Percentiles rank a stretch among this genome's conserved stretches.
Evolutionary conservation across 73 alveolate genomes (phyloP).

Genomic region (Paramecium sexaurelia): DNA sequence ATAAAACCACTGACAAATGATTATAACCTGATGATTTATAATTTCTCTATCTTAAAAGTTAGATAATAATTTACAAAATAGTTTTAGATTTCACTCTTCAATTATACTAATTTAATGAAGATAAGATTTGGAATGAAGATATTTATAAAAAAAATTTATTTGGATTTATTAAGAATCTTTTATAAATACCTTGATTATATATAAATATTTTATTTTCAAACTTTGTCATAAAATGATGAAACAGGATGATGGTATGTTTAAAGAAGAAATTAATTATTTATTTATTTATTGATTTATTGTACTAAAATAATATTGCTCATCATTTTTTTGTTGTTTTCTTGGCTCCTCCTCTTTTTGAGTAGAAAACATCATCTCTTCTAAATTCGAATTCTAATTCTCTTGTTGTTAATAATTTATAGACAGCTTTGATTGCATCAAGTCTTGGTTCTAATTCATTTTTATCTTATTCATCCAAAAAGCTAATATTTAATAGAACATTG

Average conservation of each 20-base stretch:
- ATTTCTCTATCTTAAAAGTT: too few species aligned
- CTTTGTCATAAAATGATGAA: not conserved
- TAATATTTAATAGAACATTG: not conserved
- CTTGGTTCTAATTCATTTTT: conserved; percentile 7
- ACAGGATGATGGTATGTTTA: not conserved
- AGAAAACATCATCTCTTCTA: conserved; percentile 14
- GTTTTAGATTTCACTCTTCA: too few species aligned
- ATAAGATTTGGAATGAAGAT: too few species aligned
- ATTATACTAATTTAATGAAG: too few species aligned
- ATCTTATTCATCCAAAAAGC: conserved; percentile 51
- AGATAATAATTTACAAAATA: too few species aligned
- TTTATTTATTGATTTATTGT: not conserved
- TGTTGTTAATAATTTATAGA: conserved; percentile 44
- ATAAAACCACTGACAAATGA: too few species aligned
- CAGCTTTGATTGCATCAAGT: conserved; percentile 1
- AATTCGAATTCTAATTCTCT: conserved; percentile 60
- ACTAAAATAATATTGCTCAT: conserved; percentile 34
- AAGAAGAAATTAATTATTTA: not conserved
- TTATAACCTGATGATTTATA: too few species aligned
- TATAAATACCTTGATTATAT: too few species aligned
- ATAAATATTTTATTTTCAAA: too few species aligned
- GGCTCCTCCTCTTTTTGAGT: conserved; percentile 10
- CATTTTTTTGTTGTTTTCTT: conserved; percentile 17
- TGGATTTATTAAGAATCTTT: too few species aligned
- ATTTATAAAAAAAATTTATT: too few species aligned